Evolutionary conservation across 495 filamentous ascomycete genomes (phyloP).

Genomic region (Chlorociboria aeruginascens): DNA sequence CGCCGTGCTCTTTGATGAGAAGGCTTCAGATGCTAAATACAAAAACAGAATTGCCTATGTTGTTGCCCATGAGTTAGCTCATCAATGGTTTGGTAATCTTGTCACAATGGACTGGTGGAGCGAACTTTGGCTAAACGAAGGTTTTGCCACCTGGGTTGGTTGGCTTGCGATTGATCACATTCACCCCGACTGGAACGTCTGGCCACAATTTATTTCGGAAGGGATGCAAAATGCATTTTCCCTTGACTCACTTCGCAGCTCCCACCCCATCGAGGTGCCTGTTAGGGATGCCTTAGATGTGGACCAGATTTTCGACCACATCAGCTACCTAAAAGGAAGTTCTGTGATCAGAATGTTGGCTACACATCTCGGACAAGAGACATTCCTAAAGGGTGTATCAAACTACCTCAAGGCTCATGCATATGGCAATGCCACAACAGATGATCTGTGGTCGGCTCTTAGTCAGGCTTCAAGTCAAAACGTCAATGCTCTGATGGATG

Average conservation of each 20-base stretch:
- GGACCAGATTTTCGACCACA: constrained; percentile 92
- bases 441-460: constrained; percentile 85
- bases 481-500: constrained; percentile 75
- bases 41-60: constrained; percentile 90
- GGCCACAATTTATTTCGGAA: constrained; percentile 92
- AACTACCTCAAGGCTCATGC: constrained; percentile 78
- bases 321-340: constrained; percentile 92
- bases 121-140: constrained; percentile 94
- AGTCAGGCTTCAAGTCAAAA: constrained; percentile 81
- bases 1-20: constrained; percentile 84
- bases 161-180: constrained; percentile 89
- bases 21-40: constrained; percentile 74
- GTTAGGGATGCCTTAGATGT: constrained; percentile 84
- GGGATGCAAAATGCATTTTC: constrained; percentile 81
- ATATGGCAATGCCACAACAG: constrained; percentile 90
- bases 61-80: constrained; percentile 86
- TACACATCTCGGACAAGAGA: constrained; percentile 69
- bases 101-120: constrained; percentile 90
- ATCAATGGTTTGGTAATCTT: constrained; percentile 98
- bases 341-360: constrained; percentile 92
- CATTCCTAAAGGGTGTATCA: constrained; percentile 79
- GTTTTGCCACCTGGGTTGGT: constrained; percentile 96
- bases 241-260: constrained; percentile 77
- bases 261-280: constrained; percentile 89
- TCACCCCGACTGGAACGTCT: constrained; percentile 89